phyloP scores from a whole-genome alignment of 106 monocot genomes.

The Platanthera guangdongensis region DNA sequence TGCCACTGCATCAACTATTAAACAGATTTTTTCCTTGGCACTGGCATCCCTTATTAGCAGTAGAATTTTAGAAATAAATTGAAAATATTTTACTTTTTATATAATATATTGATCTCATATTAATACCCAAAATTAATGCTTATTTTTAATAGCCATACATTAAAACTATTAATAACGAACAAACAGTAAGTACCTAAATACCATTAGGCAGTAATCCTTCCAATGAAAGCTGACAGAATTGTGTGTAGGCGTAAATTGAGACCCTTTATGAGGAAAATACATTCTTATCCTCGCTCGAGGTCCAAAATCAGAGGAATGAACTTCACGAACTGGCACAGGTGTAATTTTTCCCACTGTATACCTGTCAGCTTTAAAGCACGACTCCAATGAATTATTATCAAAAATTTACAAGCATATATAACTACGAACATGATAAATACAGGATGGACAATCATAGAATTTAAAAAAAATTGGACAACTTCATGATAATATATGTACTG shows the following conservation, averaged over 20 bases:
- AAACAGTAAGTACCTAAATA: constrained; percentile 59
- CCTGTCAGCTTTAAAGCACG: constrained; percentile 35
- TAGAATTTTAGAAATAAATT: constrained; percentile 1
- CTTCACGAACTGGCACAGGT: constrained; percentile 88
- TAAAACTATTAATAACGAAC: neutral
- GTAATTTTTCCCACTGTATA: constrained; percentile 96
- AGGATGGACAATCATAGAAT: neutral
- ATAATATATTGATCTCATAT: neutral
- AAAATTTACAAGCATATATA: neutral
- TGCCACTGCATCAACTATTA: too few relatives aligned
- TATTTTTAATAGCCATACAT: neutral
- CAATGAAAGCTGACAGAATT: constrained; percentile 76
- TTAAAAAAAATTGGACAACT: neutral
- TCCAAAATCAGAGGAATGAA: constrained; percentile 91
- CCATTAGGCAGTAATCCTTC: constrained; percentile 98
- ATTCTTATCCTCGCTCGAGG: constrained; percentile 72
- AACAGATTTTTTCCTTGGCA: neutral
- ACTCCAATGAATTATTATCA: constrained; percentile 13
- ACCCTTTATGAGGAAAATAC: constrained; percentile 68
- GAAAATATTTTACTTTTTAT: neutral
- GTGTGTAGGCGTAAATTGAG: constrained; percentile 87
- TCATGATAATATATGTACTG: neutral
- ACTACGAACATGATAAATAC: neutral
- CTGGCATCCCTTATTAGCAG: neutral
- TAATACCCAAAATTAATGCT: neutral